Base-by-base conservation (phyloP, 139 green algal species). In the Chlamydomonas eustigma region DNA sequence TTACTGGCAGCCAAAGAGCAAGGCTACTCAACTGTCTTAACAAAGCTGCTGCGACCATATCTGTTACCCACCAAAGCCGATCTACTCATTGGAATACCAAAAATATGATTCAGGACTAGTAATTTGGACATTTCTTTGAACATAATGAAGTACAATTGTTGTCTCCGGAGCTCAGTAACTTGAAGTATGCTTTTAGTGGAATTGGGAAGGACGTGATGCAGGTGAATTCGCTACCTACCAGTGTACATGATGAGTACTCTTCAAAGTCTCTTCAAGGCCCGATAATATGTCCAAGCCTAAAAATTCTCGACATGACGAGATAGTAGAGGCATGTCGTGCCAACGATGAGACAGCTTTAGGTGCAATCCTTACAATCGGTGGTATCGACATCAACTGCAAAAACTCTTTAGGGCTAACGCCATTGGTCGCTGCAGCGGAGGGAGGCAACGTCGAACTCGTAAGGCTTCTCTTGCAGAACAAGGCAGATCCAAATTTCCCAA, bases 81-180 rank as follows among this genome's bases (percentile, higher is more conserved):
- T 35, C 3, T 78, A 25, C 73, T 78, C 2, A 8, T 78, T 34
- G 73, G 73, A n/a, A 34, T 71, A 4, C 73, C 73, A 52, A n/a
- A n/a, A n/a, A n/a, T n/a, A n/a, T n/a, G n/a, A n/a, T n/a, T n/a
- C n/a, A n/a, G n/a, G n/a, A n/a, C n/a, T n/a, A n/a, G n/a, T n/a
- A n/a, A n/a, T n/a, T n/a, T n/a, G n/a, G n/a, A n/a, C n/a, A n/a
- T n/a, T n/a, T n/a, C n/a, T n/a, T n/a, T n/a, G n/a, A n/a, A n/a
- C n/a, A n/a, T n/a, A n/a, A n/a, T n/a, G n/a, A n/a, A n/a, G n/a
- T n/a, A n/a, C n/a, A n/a, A n/a, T n/a, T n/a, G n/a, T n/a, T n/a
- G n/a, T n/a, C n/a, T n/a, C n/a, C n/a, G n/a, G n/a, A n/a, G n/a
- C n/a, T n/a, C n/a, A n/a, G n/a, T n/a, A n/a, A n/a, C n/a, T n/a